Conservation (phyloP, 768 basidiomycete genomes). For the Baorangia bicolor region DNA sequence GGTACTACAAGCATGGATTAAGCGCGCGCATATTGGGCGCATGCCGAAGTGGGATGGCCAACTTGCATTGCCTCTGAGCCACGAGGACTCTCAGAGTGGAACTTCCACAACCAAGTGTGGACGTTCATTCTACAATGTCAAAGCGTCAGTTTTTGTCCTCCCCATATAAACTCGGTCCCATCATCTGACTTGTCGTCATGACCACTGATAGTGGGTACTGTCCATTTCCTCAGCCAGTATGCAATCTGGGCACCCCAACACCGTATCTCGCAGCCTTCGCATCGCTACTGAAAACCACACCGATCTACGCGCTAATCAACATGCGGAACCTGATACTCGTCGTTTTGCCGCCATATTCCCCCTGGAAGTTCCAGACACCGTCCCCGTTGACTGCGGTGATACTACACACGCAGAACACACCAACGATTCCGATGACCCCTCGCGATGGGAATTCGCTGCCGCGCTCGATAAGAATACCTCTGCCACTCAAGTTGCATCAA, state of each 20-base stretch:
- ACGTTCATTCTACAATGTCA: conserved; percentile 21
- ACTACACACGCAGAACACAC: conserved; percentile 14
- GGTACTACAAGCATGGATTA: neutral
- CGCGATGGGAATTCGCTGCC: conserved; percentile 13
- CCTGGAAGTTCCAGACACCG: conserved; percentile 2
- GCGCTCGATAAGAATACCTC: neutral
- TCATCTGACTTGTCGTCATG: neutral
- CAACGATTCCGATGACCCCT: conserved; percentile 3
- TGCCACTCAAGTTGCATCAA: neutral
- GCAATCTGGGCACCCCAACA: conserved; percentile 2
- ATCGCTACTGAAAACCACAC: neutral
- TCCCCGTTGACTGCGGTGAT: conserved; percentile 7
- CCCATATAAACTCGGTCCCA: conserved; percentile 18
- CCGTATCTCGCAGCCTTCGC: conserved; percentile 8
- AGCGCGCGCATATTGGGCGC: neutral
- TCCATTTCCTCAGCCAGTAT: conserved; percentile 4
- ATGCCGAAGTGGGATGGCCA: neutral
- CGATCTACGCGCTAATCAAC: neutral
- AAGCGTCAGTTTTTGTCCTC: conserved; percentile 17
- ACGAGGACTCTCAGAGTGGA: conserved; percentile 17
- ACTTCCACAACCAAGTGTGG: conserved; percentile 21
- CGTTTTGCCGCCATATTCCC: conserved; percentile 28
- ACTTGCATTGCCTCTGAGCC: conserved; percentile 15
- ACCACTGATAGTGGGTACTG: conserved; percentile 1
- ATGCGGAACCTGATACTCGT: conserved; percentile 22